These are phyloP conservation scores for Rhodotorula sp. DNA, from an alignment of 1,284 basidiomycete species.

Conservation along the genomic window DNA sequence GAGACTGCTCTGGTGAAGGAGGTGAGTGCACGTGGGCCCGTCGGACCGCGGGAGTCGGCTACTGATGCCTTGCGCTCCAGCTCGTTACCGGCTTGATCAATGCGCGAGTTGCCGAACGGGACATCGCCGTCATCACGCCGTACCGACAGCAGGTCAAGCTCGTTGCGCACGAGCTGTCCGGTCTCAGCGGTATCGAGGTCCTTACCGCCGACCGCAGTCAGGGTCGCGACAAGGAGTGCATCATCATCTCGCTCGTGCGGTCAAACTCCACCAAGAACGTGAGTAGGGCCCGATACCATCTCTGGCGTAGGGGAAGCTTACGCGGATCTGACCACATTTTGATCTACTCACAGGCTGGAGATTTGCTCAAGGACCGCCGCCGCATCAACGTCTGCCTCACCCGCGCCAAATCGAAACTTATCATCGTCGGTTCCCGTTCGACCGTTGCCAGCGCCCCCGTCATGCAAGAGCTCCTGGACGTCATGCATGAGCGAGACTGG, in stretches of 20 bases:
- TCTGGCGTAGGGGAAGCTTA: neutral
- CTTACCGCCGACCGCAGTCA: constrained; percentile 94
- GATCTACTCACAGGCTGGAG: constrained; percentile 64
- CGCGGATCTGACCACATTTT: constrained; percentile 6
- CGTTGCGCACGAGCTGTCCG: constrained; percentile 60
- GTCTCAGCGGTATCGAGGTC: constrained; percentile 66
- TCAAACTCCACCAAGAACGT: constrained; percentile 74
- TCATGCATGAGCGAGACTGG: constrained; percentile 72
- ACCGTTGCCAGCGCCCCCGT: constrained; percentile 66
- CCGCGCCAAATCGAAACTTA: constrained; percentile 80
- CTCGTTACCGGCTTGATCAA: constrained; percentile 63
- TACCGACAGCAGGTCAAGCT: constrained; percentile 96
- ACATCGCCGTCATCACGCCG: constrained; percentile 84
- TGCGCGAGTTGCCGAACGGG: constrained; percentile 64
- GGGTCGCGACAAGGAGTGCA: constrained; percentile 92
- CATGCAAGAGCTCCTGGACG: constrained; percentile 42
- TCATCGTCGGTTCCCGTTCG: constrained; percentile 79
- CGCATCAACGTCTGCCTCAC: constrained; percentile 97
- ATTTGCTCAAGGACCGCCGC: constrained; percentile 90
- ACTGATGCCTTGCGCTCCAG: constrained; percentile 56
- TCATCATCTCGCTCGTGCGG: constrained; percentile 88
- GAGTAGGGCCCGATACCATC: constrained; percentile 45
- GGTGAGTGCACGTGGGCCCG: constrained; percentile 41
- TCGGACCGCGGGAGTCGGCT: neutral
- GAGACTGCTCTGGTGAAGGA: constrained; percentile 62